These are phyloP conservation scores for Coniella vitis DNA, from an alignment of 2,329 filamentous ascomycete species.

Conservation along the genomic window DNA sequence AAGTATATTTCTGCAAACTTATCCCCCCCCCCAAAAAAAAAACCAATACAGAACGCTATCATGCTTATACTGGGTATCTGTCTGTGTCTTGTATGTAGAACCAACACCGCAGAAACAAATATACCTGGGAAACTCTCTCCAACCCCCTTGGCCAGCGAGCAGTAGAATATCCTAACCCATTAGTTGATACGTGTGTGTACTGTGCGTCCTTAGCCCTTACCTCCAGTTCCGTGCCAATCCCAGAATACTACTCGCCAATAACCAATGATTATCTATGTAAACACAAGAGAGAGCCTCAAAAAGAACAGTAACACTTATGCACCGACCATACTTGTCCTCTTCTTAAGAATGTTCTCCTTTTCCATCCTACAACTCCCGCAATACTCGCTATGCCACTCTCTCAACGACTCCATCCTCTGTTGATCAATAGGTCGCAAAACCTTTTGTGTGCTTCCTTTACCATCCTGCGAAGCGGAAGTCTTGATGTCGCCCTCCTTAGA, in stretches of 20 bases:
- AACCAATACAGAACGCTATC: neutral
- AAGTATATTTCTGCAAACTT: neutral
- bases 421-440: conserved; percentile 22
- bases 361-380: conserved; percentile 51
- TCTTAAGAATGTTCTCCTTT: conserved; percentile 25
- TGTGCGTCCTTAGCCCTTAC: neutral
- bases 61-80: conserved; percentile 1
- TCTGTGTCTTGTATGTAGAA: neutral
- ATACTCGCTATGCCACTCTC: conserved; percentile 45
- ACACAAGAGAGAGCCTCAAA: neutral
- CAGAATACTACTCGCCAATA: neutral
- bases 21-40: too few species aligned
- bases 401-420: conserved; percentile 31
- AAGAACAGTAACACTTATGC: conserved; percentile 6
- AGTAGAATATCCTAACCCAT: too few species aligned
- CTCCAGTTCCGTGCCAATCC: neutral
- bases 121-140: too few species aligned
- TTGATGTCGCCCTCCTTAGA: conserved; percentile 13
- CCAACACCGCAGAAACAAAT: neutral
- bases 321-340: conserved; percentile 24
- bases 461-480: neutral
- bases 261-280: neutral
- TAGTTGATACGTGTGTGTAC: neutral
- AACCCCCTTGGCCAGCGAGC: too few species aligned
- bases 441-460: conserved; percentile 16